Evolutionary conservation across 768 basidiomycete species (phyloP).

Genomic region (Collybia sordida): DNA sequence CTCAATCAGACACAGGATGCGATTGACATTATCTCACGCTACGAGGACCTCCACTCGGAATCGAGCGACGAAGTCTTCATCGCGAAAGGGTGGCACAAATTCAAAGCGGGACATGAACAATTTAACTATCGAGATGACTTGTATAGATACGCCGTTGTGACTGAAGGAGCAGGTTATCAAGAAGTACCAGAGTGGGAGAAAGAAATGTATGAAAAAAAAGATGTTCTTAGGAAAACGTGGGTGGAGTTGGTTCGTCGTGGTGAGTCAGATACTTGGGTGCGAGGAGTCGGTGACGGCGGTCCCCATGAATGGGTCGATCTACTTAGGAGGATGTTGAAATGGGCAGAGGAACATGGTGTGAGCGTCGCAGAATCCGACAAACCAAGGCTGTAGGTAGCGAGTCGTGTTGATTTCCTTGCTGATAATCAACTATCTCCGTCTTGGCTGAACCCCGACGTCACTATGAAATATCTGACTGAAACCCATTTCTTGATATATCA

Average conservation of each 20-base stretch:
- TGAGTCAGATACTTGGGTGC: slow-evolving; percentile 59
- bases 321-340: slow-evolving; percentile 30
- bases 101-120: slow-evolving; percentile 50
- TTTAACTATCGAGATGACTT: slow-evolving; percentile 69
- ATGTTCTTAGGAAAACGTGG: slow-evolving; percentile 56
- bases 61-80: slow-evolving; percentile 35
- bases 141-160: slow-evolving; percentile 40
- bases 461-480: not conserved
- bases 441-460: not conserved
- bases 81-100: slow-evolving; percentile 56
- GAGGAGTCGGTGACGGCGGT: slow-evolving; percentile 59
- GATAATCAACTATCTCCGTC: not conserved
- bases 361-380: slow-evolving; percentile 8
- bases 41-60: slow-evolving; percentile 36
- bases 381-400: slow-evolving; percentile 7
- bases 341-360: slow-evolving; percentile 22
- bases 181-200: slow-evolving; percentile 56
- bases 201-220: slow-evolving; percentile 50
- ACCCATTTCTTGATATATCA: too few relatives aligned
- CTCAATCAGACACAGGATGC: slow-evolving; percentile 51
- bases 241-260: slow-evolving; percentile 52
- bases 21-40: slow-evolving; percentile 47
- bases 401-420: too few relatives aligned
- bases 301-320: slow-evolving; percentile 61
- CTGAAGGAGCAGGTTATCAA: slow-evolving; percentile 2